Base-by-base conservation (phyloP, 345 rosid species). In the Garcia nutans region DNA sequence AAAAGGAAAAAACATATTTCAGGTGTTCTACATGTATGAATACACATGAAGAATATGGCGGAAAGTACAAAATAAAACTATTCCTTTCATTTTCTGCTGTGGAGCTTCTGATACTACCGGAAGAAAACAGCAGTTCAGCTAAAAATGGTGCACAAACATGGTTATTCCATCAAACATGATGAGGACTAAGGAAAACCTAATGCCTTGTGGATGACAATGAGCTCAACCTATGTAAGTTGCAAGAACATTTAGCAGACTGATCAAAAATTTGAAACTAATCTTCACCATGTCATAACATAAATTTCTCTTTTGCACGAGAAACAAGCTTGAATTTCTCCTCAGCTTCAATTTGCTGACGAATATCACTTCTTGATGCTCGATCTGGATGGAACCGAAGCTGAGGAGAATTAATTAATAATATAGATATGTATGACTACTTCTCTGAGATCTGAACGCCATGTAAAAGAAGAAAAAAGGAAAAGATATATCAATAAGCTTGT, bases 321-420 rank as follows among this genome's bases (percentile, higher is more conserved):
- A 76, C 69, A 4, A 69, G 52, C 74, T 76, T 76, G 37, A 69
- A 76, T 69, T 57, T 68, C 73, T 68, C 79, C 68, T 68, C 79
- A 10, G 79, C 69, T 59, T 69, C 79, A 31, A 76, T 70, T 37
- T 76, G 74, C 17, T 69, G 61, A 13, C 69, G 62, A 47, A 76
- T 60, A 16, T 69, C 61, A 10, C 50, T 58, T 68, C 74, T 58
- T 16, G 69, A 76, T 44, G 74, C 74, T 69, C 79, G 62, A 69
- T 76, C 69, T 41, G 74, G 74, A 31, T 76, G 74, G 52, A 76
- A 76, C 74, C 62, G 69, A 37, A 76, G 26, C 61, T 69, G 19
- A 4, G 33, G 16, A 20, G 5, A n/a, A 57, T 20, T 20, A 37
- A 37, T 37, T 37, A 4, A 37, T 37, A 37, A 0, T 8, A 47